These are phyloP conservation scores for Sugiyamaella novakii DNA, from an alignment of 1,139 yeast genomes.

Conservation along the genomic window DNA sequence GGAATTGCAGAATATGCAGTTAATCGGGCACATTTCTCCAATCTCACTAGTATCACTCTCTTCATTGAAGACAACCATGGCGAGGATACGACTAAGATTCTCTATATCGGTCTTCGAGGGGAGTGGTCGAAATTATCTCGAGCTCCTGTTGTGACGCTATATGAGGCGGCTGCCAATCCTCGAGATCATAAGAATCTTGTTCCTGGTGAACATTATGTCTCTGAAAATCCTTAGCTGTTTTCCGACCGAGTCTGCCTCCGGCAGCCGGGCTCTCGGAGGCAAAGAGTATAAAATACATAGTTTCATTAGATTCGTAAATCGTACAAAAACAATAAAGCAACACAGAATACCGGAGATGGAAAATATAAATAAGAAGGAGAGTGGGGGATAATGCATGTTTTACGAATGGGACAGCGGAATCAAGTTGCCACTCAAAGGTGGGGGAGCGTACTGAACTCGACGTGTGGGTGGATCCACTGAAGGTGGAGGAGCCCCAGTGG, in stretches of 20 bases:
- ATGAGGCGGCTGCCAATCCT: constrained; percentile 93
- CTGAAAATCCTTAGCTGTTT: constrained; percentile 21
- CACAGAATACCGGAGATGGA: not conserved
- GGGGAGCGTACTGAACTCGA: constrained; percentile 10
- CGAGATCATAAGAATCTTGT: constrained; percentile 70
- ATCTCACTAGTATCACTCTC: constrained; percentile 65
- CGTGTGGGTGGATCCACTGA: constrained; percentile 3
- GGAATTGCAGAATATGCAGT: constrained; percentile 82
- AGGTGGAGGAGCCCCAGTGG: constrained; percentile 11
- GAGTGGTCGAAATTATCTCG: constrained; percentile 61
- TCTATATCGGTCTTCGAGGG: constrained; percentile 81
- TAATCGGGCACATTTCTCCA: constrained; percentile 74
- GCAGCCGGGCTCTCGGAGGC: constrained; percentile 1
- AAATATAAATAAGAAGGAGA: constrained; percentile 3
- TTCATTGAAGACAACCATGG: constrained; percentile 70
- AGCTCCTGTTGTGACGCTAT: constrained; percentile 73
- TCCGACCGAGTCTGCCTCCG: not conserved
- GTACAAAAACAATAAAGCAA: constrained; percentile 9
- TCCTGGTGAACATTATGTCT: constrained; percentile 38
- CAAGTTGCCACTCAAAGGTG: constrained; percentile 5
- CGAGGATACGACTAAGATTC: constrained; percentile 62
- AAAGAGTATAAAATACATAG: constrained; percentile 5
- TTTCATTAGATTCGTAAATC: constrained; percentile 19
- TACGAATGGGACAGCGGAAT: not conserved
- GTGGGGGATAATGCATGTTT: not conserved